Percentiles rank a stretch among this genome's conserved stretches.
phyloP scores from a whole-genome alignment of 2,329 filamentous ascomycete genomes.

The Hypocrella siamensis region DNA sequence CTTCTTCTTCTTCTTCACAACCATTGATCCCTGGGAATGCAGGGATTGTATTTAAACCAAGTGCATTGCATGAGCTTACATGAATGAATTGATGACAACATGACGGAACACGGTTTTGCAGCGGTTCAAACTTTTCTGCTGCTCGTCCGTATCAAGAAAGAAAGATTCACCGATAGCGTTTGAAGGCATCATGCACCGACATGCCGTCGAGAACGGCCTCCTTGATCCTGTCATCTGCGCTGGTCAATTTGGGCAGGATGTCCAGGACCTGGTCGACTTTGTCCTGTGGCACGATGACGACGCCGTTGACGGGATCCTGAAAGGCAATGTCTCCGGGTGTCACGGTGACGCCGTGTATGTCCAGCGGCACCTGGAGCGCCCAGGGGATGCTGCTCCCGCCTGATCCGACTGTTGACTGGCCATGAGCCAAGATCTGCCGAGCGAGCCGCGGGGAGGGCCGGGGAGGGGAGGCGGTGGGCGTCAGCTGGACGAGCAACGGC shows the following conservation, averaged over 20 bases:
- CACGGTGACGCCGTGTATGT: slow-evolving; percentile 25
- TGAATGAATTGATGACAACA: slow-evolving; percentile 23
- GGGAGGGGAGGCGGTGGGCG: not conserved
- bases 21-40: not conserved
- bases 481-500: not conserved
- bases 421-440: slow-evolving; percentile 36
- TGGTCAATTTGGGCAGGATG: slow-evolving; percentile 33
- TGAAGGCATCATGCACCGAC: slow-evolving; percentile 51
- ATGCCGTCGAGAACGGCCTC: slow-evolving; percentile 47
- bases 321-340: slow-evolving; percentile 51
- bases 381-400: slow-evolving; percentile 40
- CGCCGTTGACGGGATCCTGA: slow-evolving; percentile 52
- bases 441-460: not conserved
- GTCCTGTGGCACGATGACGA: slow-evolving; percentile 49
- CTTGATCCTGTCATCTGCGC: slow-evolving; percentile 45
- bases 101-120: slow-evolving; percentile 5
- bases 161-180: slow-evolving; percentile 28
- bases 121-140: too few relatives aligned
- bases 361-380: slow-evolving; percentile 29
- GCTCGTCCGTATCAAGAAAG: too few relatives aligned
- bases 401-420: slow-evolving; percentile 40
- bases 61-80: slow-evolving; percentile 15
- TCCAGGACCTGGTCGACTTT: slow-evolving; percentile 44
- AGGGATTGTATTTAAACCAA: not conserved
- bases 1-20: slow-evolving; percentile 9